These are phyloP conservation scores for Paraphoma sp. DNA, from an alignment of 2,329 filamentous ascomycete genomes.

Conservation along the genomic window DNA sequence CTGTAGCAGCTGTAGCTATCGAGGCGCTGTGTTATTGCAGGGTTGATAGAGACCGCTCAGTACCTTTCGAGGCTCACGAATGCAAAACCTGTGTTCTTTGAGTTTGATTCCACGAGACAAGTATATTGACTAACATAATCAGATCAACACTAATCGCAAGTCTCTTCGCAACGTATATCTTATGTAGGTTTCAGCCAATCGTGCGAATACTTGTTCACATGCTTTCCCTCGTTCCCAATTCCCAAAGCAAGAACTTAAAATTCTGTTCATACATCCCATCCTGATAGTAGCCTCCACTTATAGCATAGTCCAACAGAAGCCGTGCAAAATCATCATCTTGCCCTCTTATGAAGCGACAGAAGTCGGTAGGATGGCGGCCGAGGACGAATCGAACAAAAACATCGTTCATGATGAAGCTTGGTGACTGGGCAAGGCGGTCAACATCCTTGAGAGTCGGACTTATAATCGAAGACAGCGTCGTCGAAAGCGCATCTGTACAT, in stretches of 20 bases:
- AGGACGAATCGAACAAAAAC: slow-evolving; percentile 27
- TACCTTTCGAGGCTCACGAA: not conserved
- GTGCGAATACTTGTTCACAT: slow-evolving; percentile 5
- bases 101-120: too few species aligned
- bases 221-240: slow-evolving; percentile 25
- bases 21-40: not conserved
- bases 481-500: slow-evolving; percentile 10
- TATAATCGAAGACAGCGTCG: slow-evolving; percentile 20
- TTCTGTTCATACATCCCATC: slow-evolving; percentile 25
- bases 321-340: slow-evolving; percentile 26
- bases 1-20: not conserved
- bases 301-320: slow-evolving; percentile 27
- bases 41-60: not conserved
- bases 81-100: too few species aligned
- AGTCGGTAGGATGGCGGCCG: slow-evolving; percentile 20
- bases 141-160: too few species aligned
- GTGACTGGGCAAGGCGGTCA: slow-evolving; percentile 19
- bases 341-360: slow-evolving; percentile 28
- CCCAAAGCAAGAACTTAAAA: slow-evolving; percentile 30
- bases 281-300: slow-evolving; percentile 20
- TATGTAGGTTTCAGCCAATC: not conserved
- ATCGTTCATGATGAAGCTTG: slow-evolving; percentile 25
- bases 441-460: slow-evolving; percentile 26
- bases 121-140: too few species aligned
- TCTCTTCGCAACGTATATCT: too few species aligned